Evolutionary conservation across 1,284 basidiomycete genomes (phyloP).

Genomic region (Erythrobasidium hasegawianum): DNA sequence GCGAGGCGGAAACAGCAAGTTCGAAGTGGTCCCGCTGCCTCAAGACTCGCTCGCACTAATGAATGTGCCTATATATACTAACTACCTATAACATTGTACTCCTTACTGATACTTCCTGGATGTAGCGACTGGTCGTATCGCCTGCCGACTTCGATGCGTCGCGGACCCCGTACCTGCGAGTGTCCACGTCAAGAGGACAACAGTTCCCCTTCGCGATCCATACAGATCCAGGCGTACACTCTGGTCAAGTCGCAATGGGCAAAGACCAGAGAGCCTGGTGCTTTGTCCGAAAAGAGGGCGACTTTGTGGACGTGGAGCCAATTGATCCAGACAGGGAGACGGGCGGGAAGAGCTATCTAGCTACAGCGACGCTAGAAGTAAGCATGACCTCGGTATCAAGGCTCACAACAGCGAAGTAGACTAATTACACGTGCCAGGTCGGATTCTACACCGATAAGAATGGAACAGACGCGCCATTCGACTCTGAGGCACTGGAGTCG

Average conservation of each 20-base stretch:
- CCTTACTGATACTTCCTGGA: background rate
- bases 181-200: constrained; percentile 27
- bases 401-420: constrained; percentile 4
- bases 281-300: constrained; percentile 66
- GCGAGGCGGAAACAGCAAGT: constrained; percentile 40
- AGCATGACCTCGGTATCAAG: constrained; percentile 26
- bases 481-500: constrained; percentile 23
- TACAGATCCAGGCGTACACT: constrained; percentile 42
- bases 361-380: constrained; percentile 69
- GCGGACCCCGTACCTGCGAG: constrained; percentile 15
- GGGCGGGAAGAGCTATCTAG: constrained; percentile 65
- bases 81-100: background rate
- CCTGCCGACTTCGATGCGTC: constrained; percentile 5
- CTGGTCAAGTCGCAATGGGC: constrained; percentile 53
- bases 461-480: constrained; percentile 21
- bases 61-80: constrained; percentile 52
- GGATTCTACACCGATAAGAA: constrained; percentile 61
- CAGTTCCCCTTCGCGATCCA: constrained; percentile 29
- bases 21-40: constrained; percentile 51
- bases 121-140: constrained; percentile 8
- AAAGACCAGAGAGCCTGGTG: constrained; percentile 72
- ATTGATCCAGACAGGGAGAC: constrained; percentile 58
- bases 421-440: constrained; percentile 49
- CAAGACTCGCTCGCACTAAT: constrained; percentile 62
- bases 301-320: constrained; percentile 66